Base-by-base conservation (phyloP, 2,329 filamentous ascomycete species). In the Trichoderma gracile region DNA sequence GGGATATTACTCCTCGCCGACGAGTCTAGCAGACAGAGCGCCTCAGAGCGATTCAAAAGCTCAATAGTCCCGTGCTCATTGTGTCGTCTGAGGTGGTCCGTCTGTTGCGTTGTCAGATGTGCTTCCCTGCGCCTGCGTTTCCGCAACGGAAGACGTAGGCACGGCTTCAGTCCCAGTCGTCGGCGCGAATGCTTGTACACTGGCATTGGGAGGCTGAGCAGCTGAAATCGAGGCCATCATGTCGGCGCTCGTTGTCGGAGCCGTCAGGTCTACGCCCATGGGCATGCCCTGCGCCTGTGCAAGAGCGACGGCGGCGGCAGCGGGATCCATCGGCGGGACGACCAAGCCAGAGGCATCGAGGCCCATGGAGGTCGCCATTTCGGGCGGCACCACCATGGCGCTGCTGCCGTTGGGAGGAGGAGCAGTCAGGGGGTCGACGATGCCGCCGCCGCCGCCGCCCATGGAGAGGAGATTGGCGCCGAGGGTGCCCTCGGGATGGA, bases 401-500 rank as follows among this genome's bases (percentile, higher is more conserved):
- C 58, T 67, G 38, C 59, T 72, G 25, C 71, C 73, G 43, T 71
- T 68, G 3, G 68, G 33, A 38, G 33, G 33, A 33, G 30, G 8
- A 33, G 33, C 33, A 38, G 33, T 66, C 30, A 69, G 65, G 6
- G 59, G 54, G 52, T 69, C 55, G 21, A 56, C 59, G 40, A 68
- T 49, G n/a, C 30, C 56, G n/a, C 64, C 56, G 23, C 65, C 63
- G 1, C 63, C 68, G 2, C 65, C 65, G 1, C 64, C 68, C 1
- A 73, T 67, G 10, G 77, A 76, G 27, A 86, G 77, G 68, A 83
- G 77, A 21, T 75, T 77, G 25, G 78, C 75, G 47, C 86, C 86
- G 14, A 88, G 78, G 23, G 73, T 73, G 27, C 83, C 84, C 62
- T 87, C 83, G 0, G 92, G 91, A 73, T 96, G 92, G 47, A 98